These are phyloP conservation scores for Powellomyces hirtus DNA, from an alignment of 192 early-diverging fungal species.

Conservation along the genomic window DNA sequence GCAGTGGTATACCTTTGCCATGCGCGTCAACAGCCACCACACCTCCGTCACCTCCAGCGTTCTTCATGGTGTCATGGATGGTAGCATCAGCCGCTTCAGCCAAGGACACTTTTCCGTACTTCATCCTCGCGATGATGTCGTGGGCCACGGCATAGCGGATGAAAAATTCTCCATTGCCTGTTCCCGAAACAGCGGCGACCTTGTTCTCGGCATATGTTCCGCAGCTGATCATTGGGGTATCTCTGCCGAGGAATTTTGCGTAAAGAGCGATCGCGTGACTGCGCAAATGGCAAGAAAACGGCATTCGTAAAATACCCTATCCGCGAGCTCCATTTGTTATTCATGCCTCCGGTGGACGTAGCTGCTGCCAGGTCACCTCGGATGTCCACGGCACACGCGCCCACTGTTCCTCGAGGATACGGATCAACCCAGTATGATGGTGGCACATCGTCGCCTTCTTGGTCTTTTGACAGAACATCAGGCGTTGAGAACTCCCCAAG, in stretches of 20 bases:
- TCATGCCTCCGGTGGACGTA: conserved; percentile 46
- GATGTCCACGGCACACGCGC: conserved; percentile 43
- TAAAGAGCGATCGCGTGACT: too few species aligned
- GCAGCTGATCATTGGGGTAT: conserved; percentile 46
- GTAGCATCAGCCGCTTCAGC: conserved; percentile 29
- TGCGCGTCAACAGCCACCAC: conserved; percentile 42
- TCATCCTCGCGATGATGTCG: conserved; percentile 44
- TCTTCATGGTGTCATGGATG: conserved; percentile 28
- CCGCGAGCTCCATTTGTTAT: conserved; percentile 41
- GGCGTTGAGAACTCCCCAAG: conserved; percentile 11
- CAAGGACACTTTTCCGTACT: conserved; percentile 33
- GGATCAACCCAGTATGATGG: background rate
- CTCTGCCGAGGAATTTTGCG: too few species aligned
- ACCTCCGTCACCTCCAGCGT: conserved; percentile 40
- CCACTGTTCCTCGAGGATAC: conserved; percentile 40
- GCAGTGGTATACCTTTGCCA: conserved; percentile 18
- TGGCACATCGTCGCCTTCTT: too few species aligned
- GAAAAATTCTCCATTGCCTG: conserved; percentile 49
- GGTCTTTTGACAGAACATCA: background rate
- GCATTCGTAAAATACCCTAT: conserved; percentile 27
- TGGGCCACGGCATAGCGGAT: conserved; percentile 39
- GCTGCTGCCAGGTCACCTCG: conserved; percentile 45
- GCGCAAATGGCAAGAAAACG: background rate
- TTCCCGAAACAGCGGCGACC: conserved; percentile 42
- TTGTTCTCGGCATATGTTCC: conserved; percentile 50